phyloP scores from a whole-genome alignment of 2,329 filamentous ascomycete species.

The Dendrostoma leiphaemia region DNA sequence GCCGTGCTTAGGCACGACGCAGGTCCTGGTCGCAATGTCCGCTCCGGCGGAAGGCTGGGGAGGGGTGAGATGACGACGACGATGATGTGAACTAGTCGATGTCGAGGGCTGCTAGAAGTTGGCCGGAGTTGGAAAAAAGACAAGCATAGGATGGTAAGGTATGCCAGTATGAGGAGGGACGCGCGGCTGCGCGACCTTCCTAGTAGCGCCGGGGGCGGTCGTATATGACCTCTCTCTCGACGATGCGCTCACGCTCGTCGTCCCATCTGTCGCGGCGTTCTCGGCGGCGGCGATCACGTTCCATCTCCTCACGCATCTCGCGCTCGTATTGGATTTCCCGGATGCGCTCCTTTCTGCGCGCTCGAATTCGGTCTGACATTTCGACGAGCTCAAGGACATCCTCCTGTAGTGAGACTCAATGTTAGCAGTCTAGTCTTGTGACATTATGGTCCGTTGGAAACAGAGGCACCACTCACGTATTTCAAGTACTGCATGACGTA shows the following conservation, averaged over 20 bases:
- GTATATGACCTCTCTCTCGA: conserved; percentile 63
- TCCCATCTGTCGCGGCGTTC: conserved; percentile 31
- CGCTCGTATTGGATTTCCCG: conserved; percentile 59
- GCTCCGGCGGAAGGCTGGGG: too few relatives aligned
- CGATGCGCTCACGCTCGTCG: conserved; percentile 59
- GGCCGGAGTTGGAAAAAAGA: too few relatives aligned
- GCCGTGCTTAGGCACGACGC: too few relatives aligned
- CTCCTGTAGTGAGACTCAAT: conserved; percentile 54
- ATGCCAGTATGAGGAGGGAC: too few relatives aligned
- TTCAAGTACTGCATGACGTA: conserved; percentile 89
- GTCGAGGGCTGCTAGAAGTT: too few relatives aligned
- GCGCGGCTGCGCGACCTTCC: neutral
- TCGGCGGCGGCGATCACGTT: conserved; percentile 32
- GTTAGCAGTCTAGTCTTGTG: conserved; percentile 29
- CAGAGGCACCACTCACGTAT: conserved; percentile 63
- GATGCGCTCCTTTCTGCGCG: conserved; percentile 51
- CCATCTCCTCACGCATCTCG: conserved; percentile 51
- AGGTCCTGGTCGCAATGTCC: too few relatives aligned
- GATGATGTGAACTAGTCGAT: too few relatives aligned
- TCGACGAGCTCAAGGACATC: conserved; percentile 84
- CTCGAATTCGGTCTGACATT: conserved; percentile 77
- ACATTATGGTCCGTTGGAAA: neutral
- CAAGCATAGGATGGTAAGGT: too few relatives aligned
- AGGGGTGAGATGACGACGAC: too few relatives aligned
- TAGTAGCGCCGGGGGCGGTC: conserved; percentile 37